Conservation (phyloP, 371 early-diverging fungal species). For the Apophysomyces elegans region DNA sequence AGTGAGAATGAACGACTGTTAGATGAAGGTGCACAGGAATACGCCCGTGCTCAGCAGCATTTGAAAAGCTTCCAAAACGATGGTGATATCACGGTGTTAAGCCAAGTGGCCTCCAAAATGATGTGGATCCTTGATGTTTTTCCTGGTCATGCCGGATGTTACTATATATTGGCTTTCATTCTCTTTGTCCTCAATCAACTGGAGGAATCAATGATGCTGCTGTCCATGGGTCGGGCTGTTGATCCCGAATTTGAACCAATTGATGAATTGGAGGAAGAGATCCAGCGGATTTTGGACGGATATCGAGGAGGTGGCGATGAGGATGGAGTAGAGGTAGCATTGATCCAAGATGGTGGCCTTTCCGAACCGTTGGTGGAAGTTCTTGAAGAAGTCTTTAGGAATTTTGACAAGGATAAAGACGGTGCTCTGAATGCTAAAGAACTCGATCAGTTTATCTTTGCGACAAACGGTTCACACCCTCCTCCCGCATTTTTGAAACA, state of each 20-base stretch:
- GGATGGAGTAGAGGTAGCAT: conserved; percentile 30
- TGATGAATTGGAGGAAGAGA: conserved; percentile 53
- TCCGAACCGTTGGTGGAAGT: conserved; percentile 47
- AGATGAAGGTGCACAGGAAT: conserved; percentile 52
- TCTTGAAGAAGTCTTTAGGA: conserved; percentile 51
- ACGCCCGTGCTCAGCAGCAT: conserved; percentile 42
- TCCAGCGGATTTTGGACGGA: conserved; percentile 44
- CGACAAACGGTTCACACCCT: conserved; percentile 64
- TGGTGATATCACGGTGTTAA: conserved; percentile 46
- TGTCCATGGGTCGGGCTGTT: conserved; percentile 55
- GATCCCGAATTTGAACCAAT: conserved; percentile 59
- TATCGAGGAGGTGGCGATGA: conserved; percentile 37
- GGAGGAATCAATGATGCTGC: conserved; percentile 50
- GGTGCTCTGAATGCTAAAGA: conserved; percentile 50
- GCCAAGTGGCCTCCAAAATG: conserved; percentile 56
- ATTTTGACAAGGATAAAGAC: conserved; percentile 61
- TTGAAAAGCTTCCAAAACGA: conserved; percentile 51
- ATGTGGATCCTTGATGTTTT: conserved; percentile 56
- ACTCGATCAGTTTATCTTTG: conserved; percentile 55
- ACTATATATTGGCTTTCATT: conserved; percentile 58
- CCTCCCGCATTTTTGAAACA: conserved; percentile 57
- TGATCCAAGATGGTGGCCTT: conserved; percentile 44
- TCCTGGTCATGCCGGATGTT: conserved; percentile 61
- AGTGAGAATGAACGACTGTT: conserved; percentile 38
- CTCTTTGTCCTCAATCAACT: conserved; percentile 54